A percentile compares a stretch with the other conserved stretches of the same genome.
Evolutionary conservation across 2,329 filamentous ascomycete species (phyloP).

Genomic region (Thelonectria blattea): DNA sequence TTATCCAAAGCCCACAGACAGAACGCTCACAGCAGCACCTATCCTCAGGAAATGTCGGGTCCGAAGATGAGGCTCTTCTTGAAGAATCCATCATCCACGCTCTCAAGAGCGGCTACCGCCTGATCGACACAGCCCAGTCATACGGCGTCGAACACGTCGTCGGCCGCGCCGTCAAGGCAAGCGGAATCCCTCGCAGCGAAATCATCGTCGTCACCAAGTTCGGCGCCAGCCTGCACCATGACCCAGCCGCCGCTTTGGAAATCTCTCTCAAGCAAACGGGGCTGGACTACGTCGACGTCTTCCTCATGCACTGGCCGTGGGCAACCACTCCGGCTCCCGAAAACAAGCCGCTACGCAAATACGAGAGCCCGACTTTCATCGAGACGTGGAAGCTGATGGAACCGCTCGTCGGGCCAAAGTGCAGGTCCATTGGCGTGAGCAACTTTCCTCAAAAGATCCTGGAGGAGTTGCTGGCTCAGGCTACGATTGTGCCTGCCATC

Average conservation of each 20-base stretch:
- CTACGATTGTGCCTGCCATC: slow-evolving; percentile 8
- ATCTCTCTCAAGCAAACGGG: slow-evolving; percentile 37
- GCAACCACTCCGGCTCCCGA: slow-evolving; percentile 34
- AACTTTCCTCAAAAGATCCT: slow-evolving; percentile 16
- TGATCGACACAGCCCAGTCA: slow-evolving; percentile 39
- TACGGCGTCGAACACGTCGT: slow-evolving; percentile 40
- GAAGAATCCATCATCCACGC: slow-evolving; percentile 36
- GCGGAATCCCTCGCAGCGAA: slow-evolving; percentile 42
- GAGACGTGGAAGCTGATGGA: slow-evolving; percentile 27
- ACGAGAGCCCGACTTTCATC: slow-evolving; percentile 36
- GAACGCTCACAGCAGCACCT: background rate
- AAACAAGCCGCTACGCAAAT: slow-evolving; percentile 25
- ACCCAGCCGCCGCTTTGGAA: slow-evolving; percentile 37
- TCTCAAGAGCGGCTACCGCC: slow-evolving; percentile 40
- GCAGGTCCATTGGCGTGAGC: slow-evolving; percentile 14
- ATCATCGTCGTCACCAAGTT: slow-evolving; percentile 44
- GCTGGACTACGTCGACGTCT: slow-evolving; percentile 43
- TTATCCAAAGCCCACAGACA: background rate
- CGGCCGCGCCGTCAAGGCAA: slow-evolving; percentile 41
- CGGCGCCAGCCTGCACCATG: slow-evolving; percentile 39
- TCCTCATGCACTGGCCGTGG: slow-evolving; percentile 41
- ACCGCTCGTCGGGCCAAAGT: slow-evolving; percentile 6
- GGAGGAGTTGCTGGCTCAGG: background rate
- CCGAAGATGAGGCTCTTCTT: slow-evolving; percentile 5
- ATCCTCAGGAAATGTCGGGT: slow-evolving; percentile 2